These are phyloP conservation scores for Dendrostoma leiphaemia DNA, from an alignment of 2,329 filamentous ascomycete species.

Conservation along the genomic window DNA sequence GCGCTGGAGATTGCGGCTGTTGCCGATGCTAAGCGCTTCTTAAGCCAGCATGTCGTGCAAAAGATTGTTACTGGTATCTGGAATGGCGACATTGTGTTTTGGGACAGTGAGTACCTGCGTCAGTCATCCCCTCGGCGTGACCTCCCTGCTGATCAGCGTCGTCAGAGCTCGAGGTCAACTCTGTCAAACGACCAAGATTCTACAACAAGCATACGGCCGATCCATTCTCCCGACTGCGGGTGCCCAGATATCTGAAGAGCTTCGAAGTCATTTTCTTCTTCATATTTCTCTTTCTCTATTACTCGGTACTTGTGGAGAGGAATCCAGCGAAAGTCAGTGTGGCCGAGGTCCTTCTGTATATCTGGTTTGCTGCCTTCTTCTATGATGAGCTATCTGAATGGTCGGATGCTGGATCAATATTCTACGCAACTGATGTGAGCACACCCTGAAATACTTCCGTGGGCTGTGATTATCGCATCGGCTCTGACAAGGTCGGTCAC, in stretches of 20 bases:
- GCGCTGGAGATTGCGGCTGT: constrained; percentile 84
- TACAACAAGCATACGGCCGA: constrained; percentile 69
- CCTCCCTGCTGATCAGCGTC: neutral
- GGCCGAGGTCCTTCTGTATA: constrained; percentile 71
- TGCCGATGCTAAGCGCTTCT: constrained; percentile 78
- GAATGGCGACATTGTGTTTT: constrained; percentile 84
- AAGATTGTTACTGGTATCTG: constrained; percentile 82
- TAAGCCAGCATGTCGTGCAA: constrained; percentile 77
- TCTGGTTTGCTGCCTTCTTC: constrained; percentile 85
- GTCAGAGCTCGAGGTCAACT: constrained; percentile 62
- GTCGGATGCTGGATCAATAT: constrained; percentile 80
- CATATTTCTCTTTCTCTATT: constrained; percentile 76
- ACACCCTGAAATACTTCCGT: neutral
- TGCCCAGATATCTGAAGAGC: constrained; percentile 80
- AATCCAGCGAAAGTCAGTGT: constrained; percentile 64
- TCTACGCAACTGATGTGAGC: constrained; percentile 74
- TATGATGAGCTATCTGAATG: constrained; percentile 87
- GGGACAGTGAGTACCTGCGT: constrained; percentile 51
- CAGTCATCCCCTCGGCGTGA: fast-evolving
- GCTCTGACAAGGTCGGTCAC: constrained; percentile 66
- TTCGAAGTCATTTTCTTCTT: constrained; percentile 83
- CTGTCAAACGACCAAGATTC: constrained; percentile 72
- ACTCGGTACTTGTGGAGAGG: constrained; percentile 76
- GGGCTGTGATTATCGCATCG: constrained; percentile 65
- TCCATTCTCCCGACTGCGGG: constrained; percentile 71